phyloP scores from a whole-genome alignment of 2,329 filamentous ascomycete genomes.

The Fusarium haematococcum region DNA sequence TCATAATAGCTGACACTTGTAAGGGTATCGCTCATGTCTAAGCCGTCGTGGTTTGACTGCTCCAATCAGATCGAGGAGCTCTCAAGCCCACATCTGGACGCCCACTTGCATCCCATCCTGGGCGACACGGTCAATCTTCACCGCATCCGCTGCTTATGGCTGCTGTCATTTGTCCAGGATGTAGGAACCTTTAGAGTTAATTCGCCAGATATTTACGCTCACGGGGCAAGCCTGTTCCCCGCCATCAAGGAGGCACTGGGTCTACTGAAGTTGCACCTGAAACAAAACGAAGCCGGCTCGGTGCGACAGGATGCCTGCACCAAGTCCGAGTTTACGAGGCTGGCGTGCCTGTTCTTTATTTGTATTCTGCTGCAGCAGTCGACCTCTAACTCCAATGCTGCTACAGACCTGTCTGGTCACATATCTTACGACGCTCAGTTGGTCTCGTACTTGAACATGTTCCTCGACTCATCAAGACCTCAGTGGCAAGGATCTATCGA shows the following conservation, averaged over 20 bases:
- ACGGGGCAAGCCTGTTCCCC: background rate
- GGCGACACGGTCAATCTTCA: background rate
- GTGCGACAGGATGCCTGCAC: background rate
- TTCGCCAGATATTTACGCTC: background rate
- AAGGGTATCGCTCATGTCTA: conserved; percentile 7
- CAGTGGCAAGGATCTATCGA: background rate
- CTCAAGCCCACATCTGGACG: background rate
- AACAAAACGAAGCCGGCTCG: background rate
- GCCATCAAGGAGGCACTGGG: conserved; percentile 6
- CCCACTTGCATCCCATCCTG: background rate
- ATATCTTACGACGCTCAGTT: background rate
- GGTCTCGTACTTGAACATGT: background rate
- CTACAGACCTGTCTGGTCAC: background rate
- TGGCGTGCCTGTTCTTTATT: conserved; percentile 3
- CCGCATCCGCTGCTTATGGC: conserved; percentile 3
- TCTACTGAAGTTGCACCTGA: background rate
- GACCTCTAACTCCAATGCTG: accelerated
- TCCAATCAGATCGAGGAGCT: conserved; percentile 16
- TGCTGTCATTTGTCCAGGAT: conserved; percentile 7
- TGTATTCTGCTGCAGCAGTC: background rate
- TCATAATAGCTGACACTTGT: background rate
- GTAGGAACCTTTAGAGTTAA: background rate
- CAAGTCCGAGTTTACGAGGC: background rate
- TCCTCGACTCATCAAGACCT: background rate
- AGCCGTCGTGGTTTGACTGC: conserved; percentile 12